Evolutionary conservation across 805 yeast species (phyloP), one percentile per base, ranked within the genome.

Genomic region (Deakozyma indianensis): DNA sequence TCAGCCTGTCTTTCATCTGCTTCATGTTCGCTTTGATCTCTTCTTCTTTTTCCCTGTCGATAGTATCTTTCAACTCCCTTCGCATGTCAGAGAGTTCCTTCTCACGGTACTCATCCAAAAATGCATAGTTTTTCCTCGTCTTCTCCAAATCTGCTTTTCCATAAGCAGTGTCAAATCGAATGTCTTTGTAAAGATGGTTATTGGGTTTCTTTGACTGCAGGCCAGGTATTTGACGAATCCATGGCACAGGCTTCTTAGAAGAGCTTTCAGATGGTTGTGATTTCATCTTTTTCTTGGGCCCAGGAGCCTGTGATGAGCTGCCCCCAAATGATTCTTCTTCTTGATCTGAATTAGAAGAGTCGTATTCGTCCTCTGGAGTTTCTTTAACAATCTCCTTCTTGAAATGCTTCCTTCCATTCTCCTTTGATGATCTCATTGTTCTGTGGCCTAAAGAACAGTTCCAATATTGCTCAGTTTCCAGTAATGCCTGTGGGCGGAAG

Each of bases 121-220:
- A 92, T 41, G 76, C 73, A 65, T 92, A 92, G 56, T 90, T 80
- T 55, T 77, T 75, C 49, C 96, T 70, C 16, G 83, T 74, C 48
- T 71, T 69, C 25, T 69, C 65, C 48, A 74, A 64, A 58, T 88
- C 90, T 1, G 92, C 84, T 54, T 77, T 81, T 47, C 97, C 97
- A 51, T 77, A 77, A 0, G 95, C 87, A 2, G 90, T 74, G 61
- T 92, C 96, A 60, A 92, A 92, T 53, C 98, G 71, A 27, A 94
- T 80, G 65, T 92, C 98, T 43, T 75, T 72, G 58, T 82, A 80
- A 23, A 80, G 62, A 15, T 66, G 67, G 15, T 61, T 25, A 18
- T 66, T 67, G 20, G 61, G 28, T 54, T 43, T 61, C 54, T 46
- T 63, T 58, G 51, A 61, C 24, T 50, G 50, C 22, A 60, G 61